Evolutionary conservation across 805 yeast genomes (phyloP).

Genomic region (Saturnispora hagleri): DNA sequence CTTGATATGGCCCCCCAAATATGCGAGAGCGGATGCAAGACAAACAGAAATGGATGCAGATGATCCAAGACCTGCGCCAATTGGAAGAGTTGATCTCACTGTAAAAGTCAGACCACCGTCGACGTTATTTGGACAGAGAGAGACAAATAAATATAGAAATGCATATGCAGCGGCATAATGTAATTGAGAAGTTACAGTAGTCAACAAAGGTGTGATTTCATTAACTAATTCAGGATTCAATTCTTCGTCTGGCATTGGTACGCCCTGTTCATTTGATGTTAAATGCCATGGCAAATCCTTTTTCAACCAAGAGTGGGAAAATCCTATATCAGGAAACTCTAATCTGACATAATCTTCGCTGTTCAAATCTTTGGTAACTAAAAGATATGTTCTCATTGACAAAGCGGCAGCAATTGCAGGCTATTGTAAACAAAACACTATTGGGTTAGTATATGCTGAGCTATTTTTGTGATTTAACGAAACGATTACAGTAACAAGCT

Average conservation of each 20-base stretch:
- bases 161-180: conserved; percentile 76
- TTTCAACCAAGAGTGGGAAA: conserved; percentile 55
- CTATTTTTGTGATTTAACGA: background rate
- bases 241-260: conserved; percentile 39
- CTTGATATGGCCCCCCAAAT: conserved; percentile 46
- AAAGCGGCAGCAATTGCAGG: conserved; percentile 97
- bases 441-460: conserved; percentile 1
- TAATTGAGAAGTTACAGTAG: conserved; percentile 40
- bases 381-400: conserved; percentile 71
- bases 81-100: conserved; percentile 77
- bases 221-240: conserved; percentile 50
- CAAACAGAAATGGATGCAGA: conserved; percentile 88
- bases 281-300: conserved; percentile 53
- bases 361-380: conserved; percentile 41
- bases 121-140: conserved; percentile 39
- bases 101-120: conserved; percentile 48
- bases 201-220: conserved; percentile 36
- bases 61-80: conserved; percentile 95
- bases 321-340: conserved; percentile 77
- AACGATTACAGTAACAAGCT: background rate
- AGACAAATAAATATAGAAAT: conserved; percentile 68
- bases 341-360: conserved; percentile 39
- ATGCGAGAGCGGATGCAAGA: conserved; percentile 62
- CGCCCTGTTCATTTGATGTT: conserved; percentile 20
- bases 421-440: conserved; percentile 18